Evolutionary conservation across 495 filamentous ascomycete species (phyloP).

Genomic region (Pyrenula massariospora): DNA sequence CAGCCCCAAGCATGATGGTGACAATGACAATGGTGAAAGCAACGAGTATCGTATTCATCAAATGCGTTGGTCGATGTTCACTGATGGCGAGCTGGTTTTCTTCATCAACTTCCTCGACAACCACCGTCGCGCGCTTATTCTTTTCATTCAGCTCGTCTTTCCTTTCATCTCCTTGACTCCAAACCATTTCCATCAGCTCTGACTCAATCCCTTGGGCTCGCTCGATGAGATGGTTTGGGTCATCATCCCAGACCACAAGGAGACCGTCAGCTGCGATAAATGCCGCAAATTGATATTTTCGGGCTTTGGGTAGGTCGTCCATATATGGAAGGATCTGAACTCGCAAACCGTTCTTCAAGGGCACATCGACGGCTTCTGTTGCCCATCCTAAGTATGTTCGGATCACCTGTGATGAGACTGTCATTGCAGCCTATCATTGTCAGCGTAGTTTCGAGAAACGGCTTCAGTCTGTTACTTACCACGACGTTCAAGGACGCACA

Average conservation of each 20-base stretch:
- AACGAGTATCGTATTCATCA: slow-evolving; percentile 57
- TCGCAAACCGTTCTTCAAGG: slow-evolving; percentile 58
- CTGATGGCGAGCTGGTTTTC: slow-evolving; percentile 55
- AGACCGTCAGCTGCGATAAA: slow-evolving; percentile 58
- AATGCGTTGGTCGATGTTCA: slow-evolving; percentile 50
- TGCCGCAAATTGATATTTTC: slow-evolving; percentile 66
- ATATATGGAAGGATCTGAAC: slow-evolving; percentile 63
- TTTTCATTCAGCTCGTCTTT: slow-evolving; percentile 36
- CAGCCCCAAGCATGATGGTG: slow-evolving; percentile 51
- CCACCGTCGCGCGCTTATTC: slow-evolving; percentile 27
- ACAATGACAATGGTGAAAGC: slow-evolving; percentile 51
- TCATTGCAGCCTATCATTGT: slow-evolving; percentile 55
- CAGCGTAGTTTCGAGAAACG: not conserved
- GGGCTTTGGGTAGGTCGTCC: slow-evolving; percentile 50
- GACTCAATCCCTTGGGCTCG: slow-evolving; percentile 58
- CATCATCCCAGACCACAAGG: slow-evolving; percentile 68
- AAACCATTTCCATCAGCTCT: slow-evolving; percentile 63
- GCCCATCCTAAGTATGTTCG: slow-evolving; percentile 63
- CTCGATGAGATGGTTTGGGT: slow-evolving; percentile 52
- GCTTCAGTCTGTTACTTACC: slow-evolving; percentile 26
- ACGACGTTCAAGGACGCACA: slow-evolving; percentile 59
- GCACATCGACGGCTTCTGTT: slow-evolving; percentile 61
- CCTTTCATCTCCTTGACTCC: slow-evolving; percentile 38
- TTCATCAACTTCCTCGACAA: slow-evolving; percentile 47
- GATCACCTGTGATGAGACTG: slow-evolving; percentile 63